Evolutionary conservation across 2,329 filamentous ascomycete genomes (phyloP), one percentile per base, ranked within the genome.

Genomic region (Botrytis fragariae): DNA sequence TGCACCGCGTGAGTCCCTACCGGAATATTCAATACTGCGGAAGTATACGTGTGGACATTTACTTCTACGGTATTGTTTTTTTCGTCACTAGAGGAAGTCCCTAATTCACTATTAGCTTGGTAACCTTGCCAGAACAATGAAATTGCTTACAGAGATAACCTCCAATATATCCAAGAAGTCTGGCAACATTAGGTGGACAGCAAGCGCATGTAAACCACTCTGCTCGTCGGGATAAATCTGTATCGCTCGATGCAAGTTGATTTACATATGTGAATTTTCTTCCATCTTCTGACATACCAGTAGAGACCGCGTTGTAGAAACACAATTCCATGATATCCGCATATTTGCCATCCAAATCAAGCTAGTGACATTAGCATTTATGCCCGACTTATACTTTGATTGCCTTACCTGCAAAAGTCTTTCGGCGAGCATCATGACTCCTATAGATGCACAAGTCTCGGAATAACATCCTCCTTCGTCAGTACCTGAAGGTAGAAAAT

Each of bases 381-480:
- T 71, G 39, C n/a, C 1, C 51, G 32, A 69, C 1, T 20, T 3
- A 4, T 29, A 64, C 4, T 8, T 20, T 48, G 39, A 32, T 25
- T 25, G 44, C 71, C 79, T 72, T 76, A 83, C 82, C 74, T 88
- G 85, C 0, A 90, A 80, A 14, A 90, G 78, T 8, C 88, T 81
- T 74, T 90, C 86, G 0, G 87, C 87, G 1, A 90, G 81, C 87
- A 90, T 89, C 82, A 90, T 87, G 3, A 88, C 84, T 10, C 86
- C 88, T 74, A 90, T 89, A 0, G 85, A 84, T 1, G 88, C 89
- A 77, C 87, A 90, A 0, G 89, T 91, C 79, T 90, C 88, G 2
- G 87, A 84, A 78, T 90, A 90, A 77, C 88, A 90, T 3, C 88
- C 89, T 6, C 88, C 88, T 74, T 90, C 88, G 74, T 90, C 88